A percentile compares a stretch with the other conserved stretches of the same genome.
These are phyloP conservation scores for Metschnikowia peoriensis DNA, from an alignment of 805 yeast genomes.

Conservation along the genomic window DNA sequence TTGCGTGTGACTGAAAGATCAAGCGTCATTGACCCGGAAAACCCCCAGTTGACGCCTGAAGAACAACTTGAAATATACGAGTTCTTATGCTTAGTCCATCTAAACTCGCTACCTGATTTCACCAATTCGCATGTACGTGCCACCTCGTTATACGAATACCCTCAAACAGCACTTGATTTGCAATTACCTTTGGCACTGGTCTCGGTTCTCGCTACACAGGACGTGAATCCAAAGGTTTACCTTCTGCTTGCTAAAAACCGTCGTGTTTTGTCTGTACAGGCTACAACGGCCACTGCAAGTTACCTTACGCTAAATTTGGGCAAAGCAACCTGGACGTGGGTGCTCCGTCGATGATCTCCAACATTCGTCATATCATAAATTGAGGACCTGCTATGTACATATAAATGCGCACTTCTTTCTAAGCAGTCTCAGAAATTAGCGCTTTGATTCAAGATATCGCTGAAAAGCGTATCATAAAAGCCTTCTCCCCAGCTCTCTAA, in stretches of 20 bases:
- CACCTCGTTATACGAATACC: slow-evolving; percentile 11
- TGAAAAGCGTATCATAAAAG: slow-evolving; percentile 12
- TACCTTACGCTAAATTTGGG: neutral
- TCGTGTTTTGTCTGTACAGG: slow-evolving; percentile 9
- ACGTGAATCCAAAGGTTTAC: slow-evolving; percentile 7
- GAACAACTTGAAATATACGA: slow-evolving; percentile 13
- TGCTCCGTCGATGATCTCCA: neutral
- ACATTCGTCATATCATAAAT: neutral
- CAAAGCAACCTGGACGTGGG: slow-evolving; percentile 2
- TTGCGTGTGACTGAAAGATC: neutral
- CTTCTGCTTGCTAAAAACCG: slow-evolving; percentile 3
- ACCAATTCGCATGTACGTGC: slow-evolving; percentile 11
- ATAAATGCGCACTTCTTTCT: neutral
- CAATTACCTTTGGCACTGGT: neutral
- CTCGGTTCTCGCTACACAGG: neutral
- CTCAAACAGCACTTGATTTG: neutral
- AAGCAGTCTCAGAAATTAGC: neutral
- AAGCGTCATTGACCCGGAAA: neutral
- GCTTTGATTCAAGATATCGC: slow-evolving; percentile 6
- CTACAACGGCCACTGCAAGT: slow-evolving; percentile 4
- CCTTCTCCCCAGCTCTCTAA: slow-evolving; percentile 8
- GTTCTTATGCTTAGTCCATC: slow-evolving; percentile 14
- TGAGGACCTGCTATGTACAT: neutral
- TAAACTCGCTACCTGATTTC: slow-evolving; percentile 14
- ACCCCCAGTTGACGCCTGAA: neutral